A percentile compares a stretch with the other conserved stretches of the same genome.
Conservation (phyloP, 2,329 filamentous ascomycete species). For the Xylaria digitata region DNA sequence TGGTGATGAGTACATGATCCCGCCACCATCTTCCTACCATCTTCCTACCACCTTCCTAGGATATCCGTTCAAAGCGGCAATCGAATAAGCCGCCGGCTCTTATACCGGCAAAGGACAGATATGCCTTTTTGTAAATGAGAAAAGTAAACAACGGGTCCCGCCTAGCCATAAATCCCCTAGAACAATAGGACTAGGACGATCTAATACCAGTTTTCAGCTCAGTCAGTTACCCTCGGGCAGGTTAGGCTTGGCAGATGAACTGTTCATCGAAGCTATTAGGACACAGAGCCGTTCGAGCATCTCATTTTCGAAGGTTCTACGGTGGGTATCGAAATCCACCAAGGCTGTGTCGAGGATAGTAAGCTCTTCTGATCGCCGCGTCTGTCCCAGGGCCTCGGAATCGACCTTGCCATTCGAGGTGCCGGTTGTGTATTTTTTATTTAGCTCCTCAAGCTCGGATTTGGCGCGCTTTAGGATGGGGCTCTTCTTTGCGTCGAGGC, state of each 20-base stretch:
- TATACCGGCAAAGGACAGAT: background rate
- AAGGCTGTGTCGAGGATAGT: conserved; percentile 11
- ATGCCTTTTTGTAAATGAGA: background rate
- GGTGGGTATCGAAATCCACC: background rate
- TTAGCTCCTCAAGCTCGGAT: conserved; percentile 9
- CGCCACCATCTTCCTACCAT: background rate
- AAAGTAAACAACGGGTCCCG: no score
- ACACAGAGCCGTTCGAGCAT: conserved; percentile 19
- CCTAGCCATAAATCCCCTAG: background rate
- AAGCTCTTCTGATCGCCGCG: conserved; percentile 12
- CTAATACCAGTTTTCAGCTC: background rate
- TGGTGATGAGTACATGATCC: background rate
- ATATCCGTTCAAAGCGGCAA: background rate
- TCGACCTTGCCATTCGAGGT: background rate
- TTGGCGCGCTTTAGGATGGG: conserved; percentile 16
- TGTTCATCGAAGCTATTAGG: conserved; percentile 6
- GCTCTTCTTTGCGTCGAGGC: conserved; percentile 37
- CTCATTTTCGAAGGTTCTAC: conserved; percentile 8
- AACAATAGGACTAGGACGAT: background rate
- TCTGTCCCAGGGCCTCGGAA: background rate
- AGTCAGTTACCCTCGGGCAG: background rate
- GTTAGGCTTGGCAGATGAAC: background rate
- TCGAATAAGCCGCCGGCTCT: no score
- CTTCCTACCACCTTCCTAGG: background rate
- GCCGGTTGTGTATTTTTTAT: background rate